phyloP scores from a whole-genome alignment of 2,329 filamentous ascomycete genomes.

The Akanthomyces uredinophilus region DNA sequence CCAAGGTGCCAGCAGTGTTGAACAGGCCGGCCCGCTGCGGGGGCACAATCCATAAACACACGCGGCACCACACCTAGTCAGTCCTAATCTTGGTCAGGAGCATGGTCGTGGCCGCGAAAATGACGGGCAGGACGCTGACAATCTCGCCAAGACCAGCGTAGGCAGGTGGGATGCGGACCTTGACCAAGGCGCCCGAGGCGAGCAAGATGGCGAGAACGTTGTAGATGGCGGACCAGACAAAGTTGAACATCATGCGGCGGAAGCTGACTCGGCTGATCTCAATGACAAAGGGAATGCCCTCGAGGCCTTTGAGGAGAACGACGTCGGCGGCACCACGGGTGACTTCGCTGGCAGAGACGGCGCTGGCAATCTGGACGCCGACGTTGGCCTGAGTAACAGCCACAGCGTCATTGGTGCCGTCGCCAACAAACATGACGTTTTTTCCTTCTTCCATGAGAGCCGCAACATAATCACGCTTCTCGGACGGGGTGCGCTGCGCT shows the following conservation, averaged over 20 bases:
- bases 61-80: background rate
- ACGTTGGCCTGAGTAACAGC: conserved; percentile 56
- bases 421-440: conserved; percentile 53
- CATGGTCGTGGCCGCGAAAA: conserved; percentile 33
- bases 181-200: conserved; percentile 53
- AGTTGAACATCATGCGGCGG: conserved; percentile 53
- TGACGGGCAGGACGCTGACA: conserved; percentile 59
- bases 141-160: conserved; percentile 60
- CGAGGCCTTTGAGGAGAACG: conserved; percentile 48
- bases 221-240: conserved; percentile 57
- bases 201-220: conserved; percentile 57
- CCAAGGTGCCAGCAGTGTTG: conserved; percentile 7
- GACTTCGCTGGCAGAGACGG: conserved; percentile 42
- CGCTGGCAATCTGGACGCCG: conserved; percentile 53
- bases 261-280: conserved; percentile 36
- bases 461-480: conserved; percentile 51
- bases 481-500: conserved; percentile 43
- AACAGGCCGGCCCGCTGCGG: background rate
- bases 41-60: background rate
- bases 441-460: conserved; percentile 28
- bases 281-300: conserved; percentile 46
- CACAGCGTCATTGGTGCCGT: conserved; percentile 60
- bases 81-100: conserved; percentile 20
- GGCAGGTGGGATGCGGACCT: conserved; percentile 42
- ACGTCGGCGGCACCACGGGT: conserved; percentile 52